These are phyloP conservation scores for Ramichloridium luteum DNA, from an alignment of 2,329 filamentous ascomycete species.

Conservation along the genomic window DNA sequence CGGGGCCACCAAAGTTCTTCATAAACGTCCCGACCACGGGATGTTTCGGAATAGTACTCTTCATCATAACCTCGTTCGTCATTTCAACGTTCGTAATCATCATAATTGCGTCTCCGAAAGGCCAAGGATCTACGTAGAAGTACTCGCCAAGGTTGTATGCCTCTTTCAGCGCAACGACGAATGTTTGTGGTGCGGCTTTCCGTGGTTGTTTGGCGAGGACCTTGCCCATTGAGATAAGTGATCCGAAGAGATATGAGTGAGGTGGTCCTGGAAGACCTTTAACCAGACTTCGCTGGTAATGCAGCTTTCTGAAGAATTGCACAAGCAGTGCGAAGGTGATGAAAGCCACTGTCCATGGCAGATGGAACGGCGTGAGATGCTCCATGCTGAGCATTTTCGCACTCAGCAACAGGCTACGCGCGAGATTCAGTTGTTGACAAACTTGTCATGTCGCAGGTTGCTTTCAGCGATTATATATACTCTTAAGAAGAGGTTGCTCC, in stretches of 20 bases:
- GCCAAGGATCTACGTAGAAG: constrained; percentile 37
- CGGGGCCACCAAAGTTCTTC: constrained; percentile 25
- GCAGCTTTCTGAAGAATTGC: constrained; percentile 17
- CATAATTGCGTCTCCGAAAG: constrained; percentile 24
- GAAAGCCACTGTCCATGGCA: constrained; percentile 16
- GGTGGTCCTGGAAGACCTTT: constrained; percentile 28
- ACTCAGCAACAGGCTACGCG: too few species aligned
- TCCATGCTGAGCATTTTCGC: too few species aligned
- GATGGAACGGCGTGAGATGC: constrained; percentile 8
- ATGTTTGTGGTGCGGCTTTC: constrained; percentile 26
- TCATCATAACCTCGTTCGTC: constrained; percentile 27
- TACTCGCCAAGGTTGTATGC: constrained; percentile 26
- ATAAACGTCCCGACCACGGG: constrained; percentile 20
- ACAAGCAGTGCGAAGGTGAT: constrained; percentile 13
- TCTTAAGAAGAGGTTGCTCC: too few species aligned
- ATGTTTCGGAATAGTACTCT: constrained; percentile 25
- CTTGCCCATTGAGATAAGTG: constrained; percentile 29
- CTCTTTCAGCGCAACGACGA: constrained; percentile 24
- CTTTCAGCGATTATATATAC: too few species aligned
- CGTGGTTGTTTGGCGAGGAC: constrained; percentile 23
- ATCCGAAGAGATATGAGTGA: constrained; percentile 30
- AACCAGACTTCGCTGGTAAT: constrained; percentile 16
- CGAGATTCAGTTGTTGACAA: too few species aligned
- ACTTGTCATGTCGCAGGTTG: too few species aligned
- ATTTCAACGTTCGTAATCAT: constrained; percentile 29